phyloP scores from a whole-genome alignment of 2,329 filamentous ascomycete genomes.

The Esteya vermicola region DNA sequence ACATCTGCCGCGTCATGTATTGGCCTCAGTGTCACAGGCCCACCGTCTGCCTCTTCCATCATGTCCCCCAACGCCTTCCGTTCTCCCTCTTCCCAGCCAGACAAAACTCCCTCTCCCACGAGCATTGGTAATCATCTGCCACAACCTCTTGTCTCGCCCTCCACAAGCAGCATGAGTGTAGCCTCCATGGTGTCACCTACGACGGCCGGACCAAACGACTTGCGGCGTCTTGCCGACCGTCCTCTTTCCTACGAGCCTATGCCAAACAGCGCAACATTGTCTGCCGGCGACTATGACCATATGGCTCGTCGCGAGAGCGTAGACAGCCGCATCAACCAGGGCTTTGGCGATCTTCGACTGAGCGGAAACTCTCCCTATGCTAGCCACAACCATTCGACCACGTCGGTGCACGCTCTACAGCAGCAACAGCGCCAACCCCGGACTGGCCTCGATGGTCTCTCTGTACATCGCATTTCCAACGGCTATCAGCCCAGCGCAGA shows the following conservation, averaged over 20 bases:
- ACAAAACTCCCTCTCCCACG: conserved; percentile 50
- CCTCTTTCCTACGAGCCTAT: conserved; percentile 26
- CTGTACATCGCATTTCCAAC: conserved; percentile 48
- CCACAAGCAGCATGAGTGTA: conserved; percentile 48
- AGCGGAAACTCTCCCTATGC: conserved; percentile 59
- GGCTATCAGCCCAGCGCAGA: conserved; percentile 48
- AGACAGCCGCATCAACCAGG: conserved; percentile 63
- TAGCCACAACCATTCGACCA: conserved; percentile 62
- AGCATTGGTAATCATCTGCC: conserved; percentile 32
- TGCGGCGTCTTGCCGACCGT: conserved; percentile 26
- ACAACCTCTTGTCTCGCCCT: conserved; percentile 39
- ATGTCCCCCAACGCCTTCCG: conserved; percentile 4
- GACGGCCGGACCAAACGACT: conserved; percentile 27
- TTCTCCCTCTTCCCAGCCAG: conserved; percentile 16
- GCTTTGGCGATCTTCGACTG: conserved; percentile 55
- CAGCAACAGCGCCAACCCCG: conserved; percentile 52
- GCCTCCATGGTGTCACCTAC: conserved; percentile 52
- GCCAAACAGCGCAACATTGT: conserved; percentile 15
- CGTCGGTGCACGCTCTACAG: conserved; percentile 57
- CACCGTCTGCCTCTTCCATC: conserved; percentile 19
- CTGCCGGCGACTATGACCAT: conserved; percentile 8
- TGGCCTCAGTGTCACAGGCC: conserved; percentile 21
- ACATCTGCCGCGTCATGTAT: conserved; percentile 33
- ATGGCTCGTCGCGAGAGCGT: conserved; percentile 60
- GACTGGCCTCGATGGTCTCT: conserved; percentile 32